These are phyloP conservation scores for Plantago lanceolata DNA, from an alignment of 305 asterid genomes.

Conservation along the genomic window DNA sequence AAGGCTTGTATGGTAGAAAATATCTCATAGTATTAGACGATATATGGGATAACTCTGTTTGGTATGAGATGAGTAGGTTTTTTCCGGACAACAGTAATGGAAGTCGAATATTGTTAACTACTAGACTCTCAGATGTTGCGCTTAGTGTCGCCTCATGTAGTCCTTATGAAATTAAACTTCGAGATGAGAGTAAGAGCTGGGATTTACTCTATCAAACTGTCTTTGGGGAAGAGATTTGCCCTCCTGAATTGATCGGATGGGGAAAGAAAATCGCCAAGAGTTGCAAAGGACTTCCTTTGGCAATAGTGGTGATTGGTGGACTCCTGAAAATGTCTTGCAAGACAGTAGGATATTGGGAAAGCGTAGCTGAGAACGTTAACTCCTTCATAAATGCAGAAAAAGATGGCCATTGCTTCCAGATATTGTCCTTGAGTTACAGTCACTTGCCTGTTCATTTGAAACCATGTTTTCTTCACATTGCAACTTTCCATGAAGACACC, in stretches of 20 bases:
- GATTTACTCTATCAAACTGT: not conserved
- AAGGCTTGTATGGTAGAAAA: not conserved
- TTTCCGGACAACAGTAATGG: slow-evolving; percentile 3
- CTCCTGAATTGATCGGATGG: not conserved
- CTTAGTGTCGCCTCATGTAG: not conserved
- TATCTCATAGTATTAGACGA: not conserved
- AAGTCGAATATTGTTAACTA: not conserved
- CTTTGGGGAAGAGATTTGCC: not conserved
- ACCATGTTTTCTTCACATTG: too few species aligned
- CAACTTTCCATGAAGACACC: too few species aligned
- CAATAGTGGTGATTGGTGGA: not conserved
- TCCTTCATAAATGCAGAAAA: not conserved
- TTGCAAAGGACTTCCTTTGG: slow-evolving; percentile 6
- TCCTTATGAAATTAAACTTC: not conserved
- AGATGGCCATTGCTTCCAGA: too few species aligned
- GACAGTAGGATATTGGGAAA: not conserved
- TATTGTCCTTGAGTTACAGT: too few species aligned
- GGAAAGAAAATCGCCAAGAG: not conserved
- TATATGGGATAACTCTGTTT: not conserved
- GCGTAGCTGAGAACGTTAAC: not conserved
- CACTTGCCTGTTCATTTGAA: too few species aligned
- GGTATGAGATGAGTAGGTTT: not conserved
- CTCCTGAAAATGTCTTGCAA: not conserved
- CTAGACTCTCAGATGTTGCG: not conserved
- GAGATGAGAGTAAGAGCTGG: not conserved